Conservation (phyloP, 2,329 filamentous ascomycete species). For the Clonostachys rhizophaga region DNA sequence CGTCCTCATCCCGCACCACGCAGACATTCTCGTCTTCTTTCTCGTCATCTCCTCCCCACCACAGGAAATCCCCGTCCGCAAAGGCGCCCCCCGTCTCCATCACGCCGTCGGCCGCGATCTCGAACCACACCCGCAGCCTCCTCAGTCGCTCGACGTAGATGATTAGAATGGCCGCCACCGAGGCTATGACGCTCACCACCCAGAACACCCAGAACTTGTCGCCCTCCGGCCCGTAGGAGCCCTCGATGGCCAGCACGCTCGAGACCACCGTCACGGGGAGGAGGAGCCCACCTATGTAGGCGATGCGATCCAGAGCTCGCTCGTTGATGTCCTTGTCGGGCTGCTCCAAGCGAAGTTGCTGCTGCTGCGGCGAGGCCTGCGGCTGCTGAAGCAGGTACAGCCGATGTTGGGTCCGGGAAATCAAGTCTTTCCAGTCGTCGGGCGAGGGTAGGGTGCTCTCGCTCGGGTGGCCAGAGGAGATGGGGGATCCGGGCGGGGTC, state of each 20-base stretch:
- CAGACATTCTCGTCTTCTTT: constrained; percentile 8
- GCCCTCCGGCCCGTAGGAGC: constrained; percentile 34
- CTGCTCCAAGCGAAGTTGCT: background rate
- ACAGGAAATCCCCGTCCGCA: constrained; percentile 6
- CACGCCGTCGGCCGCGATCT: constrained; percentile 22
- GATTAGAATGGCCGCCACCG: constrained; percentile 29
- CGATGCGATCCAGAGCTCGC: constrained; percentile 37
- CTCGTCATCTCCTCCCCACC: constrained; percentile 15
- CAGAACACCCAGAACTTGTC: constrained; percentile 43
- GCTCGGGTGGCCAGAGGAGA: background rate
- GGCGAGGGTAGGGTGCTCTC: constrained; percentile 4
- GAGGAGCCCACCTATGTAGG: constrained; percentile 43
- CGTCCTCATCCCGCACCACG: constrained; percentile 14
- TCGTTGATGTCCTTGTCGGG: background rate
- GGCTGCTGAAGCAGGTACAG: constrained; percentile 1
- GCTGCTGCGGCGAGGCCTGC: constrained; percentile 3
- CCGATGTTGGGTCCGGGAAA: constrained; percentile 3
- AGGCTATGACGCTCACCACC: constrained; percentile 31
- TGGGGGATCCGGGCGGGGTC: no score
- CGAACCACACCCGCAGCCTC: constrained; percentile 39
- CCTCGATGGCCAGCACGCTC: constrained; percentile 40
- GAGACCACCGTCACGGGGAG: constrained; percentile 43
- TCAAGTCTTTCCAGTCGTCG: constrained; percentile 12
- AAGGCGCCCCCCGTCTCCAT: constrained; percentile 11
- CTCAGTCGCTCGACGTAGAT: constrained; percentile 45